phyloP scores from a whole-genome alignment of 108 stramenopile genomes.

The Seminavis robusta region DNA sequence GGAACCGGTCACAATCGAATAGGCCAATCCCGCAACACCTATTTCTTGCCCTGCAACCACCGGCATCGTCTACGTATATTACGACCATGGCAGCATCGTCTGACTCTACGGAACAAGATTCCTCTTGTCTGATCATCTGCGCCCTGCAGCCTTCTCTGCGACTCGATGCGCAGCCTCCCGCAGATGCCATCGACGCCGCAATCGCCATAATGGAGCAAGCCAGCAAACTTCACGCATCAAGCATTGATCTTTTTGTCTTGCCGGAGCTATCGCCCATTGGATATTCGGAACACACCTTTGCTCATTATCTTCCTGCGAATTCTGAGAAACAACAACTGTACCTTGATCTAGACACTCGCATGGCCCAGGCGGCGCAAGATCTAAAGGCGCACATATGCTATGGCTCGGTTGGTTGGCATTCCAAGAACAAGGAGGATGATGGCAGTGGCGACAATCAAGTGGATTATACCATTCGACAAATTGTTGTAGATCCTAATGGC shows the following conservation, averaged over 20 bases:
- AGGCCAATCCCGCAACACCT: too few species aligned
- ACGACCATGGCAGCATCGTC: too few species aligned
- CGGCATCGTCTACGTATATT: too few species aligned
- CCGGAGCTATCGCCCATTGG: slow-evolving; percentile 33
- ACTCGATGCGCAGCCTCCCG: too few species aligned
- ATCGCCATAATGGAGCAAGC: too few species aligned
- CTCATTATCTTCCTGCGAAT: slow-evolving; percentile 4
- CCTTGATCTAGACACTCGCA: slow-evolving; percentile 4
- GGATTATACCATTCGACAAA: slow-evolving; percentile 11
- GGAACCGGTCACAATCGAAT: too few species aligned
- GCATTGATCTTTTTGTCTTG: slow-evolving; percentile 26
- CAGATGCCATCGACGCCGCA: too few species aligned
- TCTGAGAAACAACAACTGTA: background rate
- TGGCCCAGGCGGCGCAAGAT: background rate
- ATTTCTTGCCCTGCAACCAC: too few species aligned
- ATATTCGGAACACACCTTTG: slow-evolving; percentile 26
- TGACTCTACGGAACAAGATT: too few species aligned
- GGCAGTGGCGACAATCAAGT: background rate
- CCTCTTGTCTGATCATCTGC: too few species aligned
- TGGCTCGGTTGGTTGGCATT: slow-evolving; percentile 17
- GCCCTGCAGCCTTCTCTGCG: too few species aligned
- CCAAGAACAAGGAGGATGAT: background rate
- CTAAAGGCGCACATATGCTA: slow-evolving; percentile 14
- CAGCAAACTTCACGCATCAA: too few species aligned
- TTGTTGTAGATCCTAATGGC: slow-evolving; percentile 14